Percentiles rank a stretch among this genome's conserved stretches.
These are phyloP conservation scores for Irpex sp. DNA, from an alignment of 1,284 basidiomycete species.

Conservation along the genomic window DNA sequence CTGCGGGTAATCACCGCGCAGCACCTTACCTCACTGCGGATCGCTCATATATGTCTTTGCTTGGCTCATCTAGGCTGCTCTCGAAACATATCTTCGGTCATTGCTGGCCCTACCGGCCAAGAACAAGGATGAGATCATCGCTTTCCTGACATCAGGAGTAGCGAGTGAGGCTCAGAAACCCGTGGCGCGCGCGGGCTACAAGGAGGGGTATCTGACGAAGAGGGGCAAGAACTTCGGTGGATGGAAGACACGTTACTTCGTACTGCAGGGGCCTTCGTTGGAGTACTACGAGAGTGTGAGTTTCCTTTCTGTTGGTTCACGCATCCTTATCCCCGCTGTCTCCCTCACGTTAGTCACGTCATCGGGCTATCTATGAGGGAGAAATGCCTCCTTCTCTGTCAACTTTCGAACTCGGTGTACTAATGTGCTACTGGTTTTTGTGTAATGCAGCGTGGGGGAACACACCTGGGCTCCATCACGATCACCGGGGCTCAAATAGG, in stretches of 20 bases:
- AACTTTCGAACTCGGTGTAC: constrained; percentile 14
- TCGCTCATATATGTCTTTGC: constrained; percentile 13
- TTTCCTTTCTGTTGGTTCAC: constrained; percentile 20
- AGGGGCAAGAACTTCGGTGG: constrained; percentile 96
- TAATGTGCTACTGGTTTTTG: neutral
- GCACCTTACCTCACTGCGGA: constrained; percentile 7
- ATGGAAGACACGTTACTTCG: constrained; percentile 95
- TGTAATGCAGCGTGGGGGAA: constrained; percentile 72
- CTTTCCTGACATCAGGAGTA: constrained; percentile 90
- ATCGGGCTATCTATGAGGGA: neutral
- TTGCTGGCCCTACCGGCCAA: constrained; percentile 81
- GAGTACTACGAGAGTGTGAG: constrained; percentile 94
- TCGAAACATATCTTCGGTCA: constrained; percentile 88
- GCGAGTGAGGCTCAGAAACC: constrained; percentile 71
- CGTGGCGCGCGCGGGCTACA: constrained; percentile 79
- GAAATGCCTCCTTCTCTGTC: constrained; percentile 7
- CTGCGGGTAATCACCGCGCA: too few species aligned
- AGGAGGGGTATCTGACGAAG: constrained; percentile 96
- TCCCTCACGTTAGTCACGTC: neutral
- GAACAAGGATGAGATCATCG: constrained; percentile 87
- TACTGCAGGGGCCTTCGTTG: constrained; percentile 81
- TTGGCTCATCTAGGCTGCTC: constrained; percentile 50
- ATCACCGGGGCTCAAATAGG: constrained; percentile 89
- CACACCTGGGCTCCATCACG: constrained; percentile 84
- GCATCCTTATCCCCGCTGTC: constrained; percentile 6